These are phyloP conservation scores for Pyrenopolyporus hunteri DNA, from an alignment of 495 filamentous ascomycete species.

Conservation along the genomic window DNA sequence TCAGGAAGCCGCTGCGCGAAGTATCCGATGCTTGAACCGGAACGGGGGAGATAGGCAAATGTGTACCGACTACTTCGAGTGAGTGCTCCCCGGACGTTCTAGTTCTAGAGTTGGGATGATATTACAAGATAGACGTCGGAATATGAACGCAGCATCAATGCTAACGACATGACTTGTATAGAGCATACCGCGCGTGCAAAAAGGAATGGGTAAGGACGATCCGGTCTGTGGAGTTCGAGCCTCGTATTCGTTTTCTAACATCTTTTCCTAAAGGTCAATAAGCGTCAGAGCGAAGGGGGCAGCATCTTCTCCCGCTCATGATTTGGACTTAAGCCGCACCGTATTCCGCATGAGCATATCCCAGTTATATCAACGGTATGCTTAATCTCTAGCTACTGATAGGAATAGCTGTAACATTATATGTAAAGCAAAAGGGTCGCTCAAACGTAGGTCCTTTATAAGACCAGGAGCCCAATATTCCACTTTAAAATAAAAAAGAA, in stretches of 20 bases:
- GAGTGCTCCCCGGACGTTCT: conserved; percentile 38
- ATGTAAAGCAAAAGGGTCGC: not conserved
- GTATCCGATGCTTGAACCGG: conserved; percentile 82
- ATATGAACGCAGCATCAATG: not conserved
- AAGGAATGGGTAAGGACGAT: conserved; percentile 79
- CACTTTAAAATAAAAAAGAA: too few species aligned
- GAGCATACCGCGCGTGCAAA: conserved; percentile 93
- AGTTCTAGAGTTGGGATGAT: not conserved
- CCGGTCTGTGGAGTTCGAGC: not conserved
- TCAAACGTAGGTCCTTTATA: too few species aligned
- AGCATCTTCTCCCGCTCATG: conserved; percentile 15
- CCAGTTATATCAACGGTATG: not conserved
- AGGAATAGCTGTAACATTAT: not conserved
- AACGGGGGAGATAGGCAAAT: conserved; percentile 85
- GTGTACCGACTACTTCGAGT: conserved; percentile 96
- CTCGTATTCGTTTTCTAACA: conserved; percentile 3
- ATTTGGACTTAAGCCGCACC: not conserved
- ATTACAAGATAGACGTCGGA: not conserved
- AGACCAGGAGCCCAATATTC: too few species aligned
- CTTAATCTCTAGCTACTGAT: not conserved
- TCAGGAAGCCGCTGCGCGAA: conserved; percentile 87
- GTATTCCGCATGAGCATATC: not conserved
- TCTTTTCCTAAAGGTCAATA: conserved; percentile 50
- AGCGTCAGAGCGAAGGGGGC: conserved; percentile 57
- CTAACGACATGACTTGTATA: conserved; percentile 45